Percentiles rank a stretch among this genome's conserved stretches.
phyloP scores from a whole-genome alignment of 371 early-diverging fungal species.

The Mortierella sp. region DNA sequence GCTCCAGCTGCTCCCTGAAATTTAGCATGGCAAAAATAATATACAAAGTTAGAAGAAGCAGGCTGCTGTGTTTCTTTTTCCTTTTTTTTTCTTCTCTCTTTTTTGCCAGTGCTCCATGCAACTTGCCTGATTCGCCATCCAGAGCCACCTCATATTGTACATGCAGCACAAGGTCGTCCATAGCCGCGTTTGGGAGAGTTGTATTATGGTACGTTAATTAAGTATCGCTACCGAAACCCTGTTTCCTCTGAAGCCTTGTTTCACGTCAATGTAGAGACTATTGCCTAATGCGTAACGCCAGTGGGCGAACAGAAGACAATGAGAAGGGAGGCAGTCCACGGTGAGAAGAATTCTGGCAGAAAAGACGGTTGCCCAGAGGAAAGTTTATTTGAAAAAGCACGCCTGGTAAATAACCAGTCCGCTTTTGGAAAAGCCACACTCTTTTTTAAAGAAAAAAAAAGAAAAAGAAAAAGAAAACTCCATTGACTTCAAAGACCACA shows the following conservation, averaged over 20 bases:
- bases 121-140: slow-evolving; percentile 48
- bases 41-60: too few relatives aligned
- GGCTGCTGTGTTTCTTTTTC: too few relatives aligned
- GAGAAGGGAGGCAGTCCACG: background rate
- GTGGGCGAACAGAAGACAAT: too few relatives aligned
- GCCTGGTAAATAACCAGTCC: background rate
- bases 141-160: slow-evolving; percentile 47
- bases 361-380: background rate
- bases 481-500: background rate
- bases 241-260: background rate
- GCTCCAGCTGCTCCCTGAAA: slow-evolving; percentile 21
- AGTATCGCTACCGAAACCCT: background rate
- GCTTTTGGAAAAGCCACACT: background rate
- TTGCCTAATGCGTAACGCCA: too few relatives aligned
- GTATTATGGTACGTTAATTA: background rate
- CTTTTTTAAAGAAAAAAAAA: background rate
- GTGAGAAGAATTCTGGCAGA: background rate
- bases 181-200: slow-evolving; percentile 1
- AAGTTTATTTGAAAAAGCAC: background rate
- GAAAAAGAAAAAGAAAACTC: background rate
- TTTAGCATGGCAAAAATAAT: background rate
- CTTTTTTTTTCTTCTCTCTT: too few relatives aligned
- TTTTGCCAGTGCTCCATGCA: too few relatives aligned
- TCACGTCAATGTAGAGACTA: background rate
- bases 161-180: slow-evolving; percentile 51